Evolutionary conservation across 257 asterid genomes (phyloP), one percentile per base, ranked within the genome.

Genomic region (Solanum sparsipilum): DNA sequence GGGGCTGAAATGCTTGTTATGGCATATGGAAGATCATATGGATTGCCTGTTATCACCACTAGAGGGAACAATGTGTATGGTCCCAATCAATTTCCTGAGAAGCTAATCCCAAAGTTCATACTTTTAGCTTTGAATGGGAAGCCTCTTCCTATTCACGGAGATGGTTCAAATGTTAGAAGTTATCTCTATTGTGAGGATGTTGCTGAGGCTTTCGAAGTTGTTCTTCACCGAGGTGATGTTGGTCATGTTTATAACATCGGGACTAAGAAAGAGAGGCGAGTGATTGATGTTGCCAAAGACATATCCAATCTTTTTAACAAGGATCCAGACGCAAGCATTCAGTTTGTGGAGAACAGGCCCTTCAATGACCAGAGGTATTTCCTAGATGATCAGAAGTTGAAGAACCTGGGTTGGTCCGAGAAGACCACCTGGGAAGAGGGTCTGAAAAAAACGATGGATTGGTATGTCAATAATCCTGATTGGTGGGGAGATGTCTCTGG

Each of bases 401-500:
- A 91, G 89, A 92, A 88, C 84, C 87, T 97, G 92, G 98, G 99
- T 41, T 97, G 99, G 99, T 88, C 95, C 8, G 98, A 95, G 86
- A 91, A 93, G 92, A 96, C 99, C 25, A 56, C 91, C 5, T 97
- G 99, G 99, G 96, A 95, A 89, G 99, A 97, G 75, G 99, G 99
- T 58, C 87, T 97, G 90, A 94, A 74, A 76, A 97, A 97, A 93
- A 97, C 99, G 7, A 93, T 95, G 83, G 98, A 96, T 68, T 97
- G 99, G 99, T 97, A 97, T 85, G 93, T 90, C 34, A 86, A 91
- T 48, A 95, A 95, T 88, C 99, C 99, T 8, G 93, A 92, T 27
- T 97, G 99, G 99, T 97, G 99, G 99, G 99, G 99, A 5, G 98
- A 97, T 91, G 98, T 97, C 41, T 91, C 98, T 16, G 99, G 99